Conservation (phyloP, 1,284 basidiomycete genomes). For the Microstroma glucosiphilum region DNA sequence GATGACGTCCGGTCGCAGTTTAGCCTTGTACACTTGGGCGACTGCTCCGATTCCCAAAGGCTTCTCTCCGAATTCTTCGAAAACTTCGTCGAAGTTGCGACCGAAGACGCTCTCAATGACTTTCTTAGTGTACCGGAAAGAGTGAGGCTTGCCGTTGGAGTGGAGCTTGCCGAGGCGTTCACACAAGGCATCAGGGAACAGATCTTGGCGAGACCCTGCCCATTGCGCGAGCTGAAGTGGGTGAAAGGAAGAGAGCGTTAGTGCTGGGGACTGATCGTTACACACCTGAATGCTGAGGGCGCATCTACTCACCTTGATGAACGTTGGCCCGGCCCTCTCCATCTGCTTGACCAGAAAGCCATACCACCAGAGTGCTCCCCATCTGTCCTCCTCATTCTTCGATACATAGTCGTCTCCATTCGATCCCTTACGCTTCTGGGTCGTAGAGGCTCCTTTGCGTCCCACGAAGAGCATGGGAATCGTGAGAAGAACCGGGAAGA, state of each 20-base stretch:
- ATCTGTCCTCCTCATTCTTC: slow-evolving; percentile 32
- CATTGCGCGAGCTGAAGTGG: slow-evolving; percentile 71
- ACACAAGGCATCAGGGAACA: slow-evolving; percentile 90
- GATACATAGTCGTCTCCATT: slow-evolving; percentile 7
- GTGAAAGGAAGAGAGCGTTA: neutral
- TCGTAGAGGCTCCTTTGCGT: slow-evolving; percentile 17
- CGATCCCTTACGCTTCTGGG: slow-evolving; percentile 4
- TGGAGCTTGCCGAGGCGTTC: slow-evolving; percentile 78
- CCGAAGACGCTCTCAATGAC: slow-evolving; percentile 78
- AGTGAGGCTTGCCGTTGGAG: slow-evolving; percentile 79
- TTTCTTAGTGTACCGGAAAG: slow-evolving; percentile 70
- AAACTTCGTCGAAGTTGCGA: slow-evolving; percentile 70
- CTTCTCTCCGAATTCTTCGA: slow-evolving; percentile 76
- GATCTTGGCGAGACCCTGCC: slow-evolving; percentile 89
- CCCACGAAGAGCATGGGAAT: slow-evolving; percentile 79
- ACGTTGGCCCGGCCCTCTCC: slow-evolving; percentile 91
- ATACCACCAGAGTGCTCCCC: slow-evolving; percentile 74
- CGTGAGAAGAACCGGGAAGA: slow-evolving; percentile 77
- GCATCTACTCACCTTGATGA: slow-evolving; percentile 63
- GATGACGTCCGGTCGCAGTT: slow-evolving; percentile 72
- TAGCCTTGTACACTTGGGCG: slow-evolving; percentile 87
- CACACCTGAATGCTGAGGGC: neutral
- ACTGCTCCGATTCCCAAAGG: slow-evolving; percentile 98
- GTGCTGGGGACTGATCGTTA: neutral
- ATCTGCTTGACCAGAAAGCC: slow-evolving; percentile 77